Evolutionary conservation across 306 rosid species (phyloP), one percentile per base, ranked within the genome.

Genomic region (Vigna trinervia): DNA sequence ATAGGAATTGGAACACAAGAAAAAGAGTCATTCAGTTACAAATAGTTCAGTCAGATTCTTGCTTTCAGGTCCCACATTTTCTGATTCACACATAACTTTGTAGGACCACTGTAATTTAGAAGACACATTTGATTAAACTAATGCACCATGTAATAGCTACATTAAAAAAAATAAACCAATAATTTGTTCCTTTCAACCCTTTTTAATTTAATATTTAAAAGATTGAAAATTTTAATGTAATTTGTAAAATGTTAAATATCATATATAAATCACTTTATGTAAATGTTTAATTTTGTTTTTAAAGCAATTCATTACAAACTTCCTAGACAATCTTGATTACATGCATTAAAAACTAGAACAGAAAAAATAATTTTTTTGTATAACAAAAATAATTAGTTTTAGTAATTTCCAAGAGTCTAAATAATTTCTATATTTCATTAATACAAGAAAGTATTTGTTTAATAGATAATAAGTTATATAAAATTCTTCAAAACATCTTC

Each of bases 21-120:
- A 71, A 72, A 8, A 50, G 38, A 79, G 8, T 60, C 14, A 14
- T 74, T 83, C 78, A 52, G 84, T 79, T 84, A 72, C 82, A 77
- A 65, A 58, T 46, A 23, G 15, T 48, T 51, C 45, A 59, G 80
- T 76, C 77, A 69, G 6, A 69, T 51, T 69, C 17, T 12, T 23
- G 38, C 23, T 45, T 59, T 22, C 6, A 9, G 63, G 65, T 26
- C 63, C 86, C 83, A 83, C 86, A 73, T 71, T 13, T 15, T 70
- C 67, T 39, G 8, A 48, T 72, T 77, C 71, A 61, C 30, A 6
- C 57, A 1, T 9, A 57, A 17, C 10, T 50, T 58, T 54, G 39
- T 22, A 9, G n/a, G 23, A 62, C 70, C 19, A 38, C 36, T 22
- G 6, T 12, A 12, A 51, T 11, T 57, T 6, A 38, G 2, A 12